Percentiles rank a stretch among this genome's conserved stretches.
Evolutionary conservation across 2,329 filamentous ascomycete genomes (phyloP).

Genomic region (Colletotrichum tabaci): DNA sequence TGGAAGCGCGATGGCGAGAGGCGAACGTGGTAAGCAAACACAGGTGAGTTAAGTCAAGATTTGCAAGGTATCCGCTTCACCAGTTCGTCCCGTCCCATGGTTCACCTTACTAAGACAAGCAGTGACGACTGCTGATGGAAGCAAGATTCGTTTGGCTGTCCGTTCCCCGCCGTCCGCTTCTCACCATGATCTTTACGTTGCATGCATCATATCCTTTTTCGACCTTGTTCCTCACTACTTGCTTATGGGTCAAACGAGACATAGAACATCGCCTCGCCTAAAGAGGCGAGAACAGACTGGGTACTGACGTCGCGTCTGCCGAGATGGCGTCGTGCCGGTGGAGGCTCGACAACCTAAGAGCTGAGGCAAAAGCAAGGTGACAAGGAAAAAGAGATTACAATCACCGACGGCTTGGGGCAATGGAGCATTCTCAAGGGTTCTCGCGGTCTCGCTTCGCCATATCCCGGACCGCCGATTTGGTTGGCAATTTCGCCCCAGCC

Average conservation of each 20-base stretch:
- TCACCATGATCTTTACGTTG: neutral
- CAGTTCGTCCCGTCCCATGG: slow-evolving; percentile 22
- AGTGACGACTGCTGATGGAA: neutral
- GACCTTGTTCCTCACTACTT: neutral
- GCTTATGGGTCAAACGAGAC: slow-evolving; percentile 11
- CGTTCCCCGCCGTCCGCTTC: neutral
- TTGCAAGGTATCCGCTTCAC: slow-evolving; percentile 17
- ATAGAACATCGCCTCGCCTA: slow-evolving; percentile 5
- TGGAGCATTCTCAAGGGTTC: neutral
- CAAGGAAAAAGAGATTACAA: slow-evolving; percentile 30
- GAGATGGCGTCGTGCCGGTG: neutral
- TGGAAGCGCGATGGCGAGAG: neutral
- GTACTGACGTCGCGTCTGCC: slow-evolving; percentile 16
- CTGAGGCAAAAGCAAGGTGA: slow-evolving; percentile 28
- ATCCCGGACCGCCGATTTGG: slow-evolving; percentile 33
- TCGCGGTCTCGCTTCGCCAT: slow-evolving; percentile 30
- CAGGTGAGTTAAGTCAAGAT: slow-evolving; percentile 3
- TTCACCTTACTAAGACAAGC: slow-evolving; percentile 8
- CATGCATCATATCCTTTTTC: slow-evolving; percentile 20
- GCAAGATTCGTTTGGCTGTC: slow-evolving; percentile 3
- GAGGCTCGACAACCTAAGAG: neutral
- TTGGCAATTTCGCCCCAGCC: slow-evolving; percentile 33
- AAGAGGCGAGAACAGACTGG: neutral
- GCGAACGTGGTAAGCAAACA: neutral
- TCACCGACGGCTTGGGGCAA: slow-evolving; percentile 19